A percentile compares a stretch with the other conserved stretches of the same genome.
Conservation (phyloP, 1,139 yeast species). For the Debaryomyces robertsiae region DNA sequence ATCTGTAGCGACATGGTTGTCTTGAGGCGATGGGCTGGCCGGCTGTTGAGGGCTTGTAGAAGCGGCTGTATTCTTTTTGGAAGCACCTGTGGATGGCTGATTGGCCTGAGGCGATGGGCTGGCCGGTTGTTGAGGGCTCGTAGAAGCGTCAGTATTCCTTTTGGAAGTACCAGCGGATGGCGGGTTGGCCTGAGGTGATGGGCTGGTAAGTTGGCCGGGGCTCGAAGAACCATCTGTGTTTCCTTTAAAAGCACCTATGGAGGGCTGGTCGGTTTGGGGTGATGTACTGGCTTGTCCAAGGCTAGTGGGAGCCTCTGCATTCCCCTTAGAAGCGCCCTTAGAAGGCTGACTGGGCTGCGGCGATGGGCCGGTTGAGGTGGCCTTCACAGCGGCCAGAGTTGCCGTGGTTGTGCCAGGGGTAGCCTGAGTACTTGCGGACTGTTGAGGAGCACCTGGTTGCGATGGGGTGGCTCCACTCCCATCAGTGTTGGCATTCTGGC, state of each 20-base stretch:
- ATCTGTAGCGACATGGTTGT: too few species aligned
- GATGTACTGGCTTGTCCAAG: not conserved
- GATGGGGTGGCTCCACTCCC: not conserved
- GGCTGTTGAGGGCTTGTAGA: too few species aligned
- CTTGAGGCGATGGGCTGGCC: too few species aligned
- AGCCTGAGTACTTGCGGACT: not conserved
- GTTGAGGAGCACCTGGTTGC: not conserved
- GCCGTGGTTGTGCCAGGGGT: too few species aligned
- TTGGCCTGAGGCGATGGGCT: not conserved
- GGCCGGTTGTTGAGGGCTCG: not conserved
- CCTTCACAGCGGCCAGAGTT: not conserved
- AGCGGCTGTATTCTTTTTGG: too few species aligned
- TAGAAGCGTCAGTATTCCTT: not conserved
- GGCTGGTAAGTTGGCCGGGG: too few species aligned
- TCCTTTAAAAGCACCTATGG: too few species aligned
- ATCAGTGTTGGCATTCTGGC: not conserved
- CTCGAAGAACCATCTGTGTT: too few species aligned
- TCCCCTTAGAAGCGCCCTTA: too few species aligned
- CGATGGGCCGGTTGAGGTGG: not conserved
- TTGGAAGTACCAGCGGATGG: too few species aligned
- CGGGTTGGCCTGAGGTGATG: constrained; percentile 1
- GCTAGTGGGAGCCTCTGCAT: not conserved
- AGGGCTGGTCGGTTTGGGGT: not conserved
- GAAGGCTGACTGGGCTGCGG: constrained; percentile 1
- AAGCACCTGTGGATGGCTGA: too few species aligned